Percentiles rank a stretch among this genome's conserved stretches.
These are phyloP conservation scores for Phycomyces blakesleeanus DNA, from an alignment of 192 early-diverging fungal genomes.

Conservation along the genomic window DNA sequence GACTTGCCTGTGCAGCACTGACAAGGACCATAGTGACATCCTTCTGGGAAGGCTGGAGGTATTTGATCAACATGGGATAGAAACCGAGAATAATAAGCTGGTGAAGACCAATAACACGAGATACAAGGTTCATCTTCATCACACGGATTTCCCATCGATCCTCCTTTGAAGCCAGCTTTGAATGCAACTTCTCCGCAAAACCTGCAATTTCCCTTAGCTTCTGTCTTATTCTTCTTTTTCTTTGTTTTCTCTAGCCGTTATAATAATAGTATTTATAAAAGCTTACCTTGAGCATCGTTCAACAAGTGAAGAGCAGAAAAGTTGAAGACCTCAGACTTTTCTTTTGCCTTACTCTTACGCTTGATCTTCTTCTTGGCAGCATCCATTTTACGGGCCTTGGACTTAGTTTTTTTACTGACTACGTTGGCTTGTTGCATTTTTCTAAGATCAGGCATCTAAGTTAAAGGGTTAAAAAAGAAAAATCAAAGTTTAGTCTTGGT, in stretches of 20 bases:
- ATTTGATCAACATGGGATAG: conserved; percentile 90
- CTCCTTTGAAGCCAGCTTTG: conserved; percentile 66
- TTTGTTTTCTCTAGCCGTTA: too few relatives aligned
- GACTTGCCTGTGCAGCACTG: conserved; percentile 84
- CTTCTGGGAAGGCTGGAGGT: conserved; percentile 92
- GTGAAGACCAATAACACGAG: conserved; percentile 93
- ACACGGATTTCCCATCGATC: conserved; percentile 91
- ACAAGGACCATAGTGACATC: conserved; percentile 94
- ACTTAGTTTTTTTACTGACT: conserved; percentile 86
- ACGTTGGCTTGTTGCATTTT: conserved; percentile 73
- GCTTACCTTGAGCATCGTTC: conserved; percentile 88
- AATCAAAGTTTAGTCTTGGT: not conserved
- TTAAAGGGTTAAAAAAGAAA: not conserved
- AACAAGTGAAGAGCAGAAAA: conserved; percentile 93
- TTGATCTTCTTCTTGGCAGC: conserved; percentile 72
- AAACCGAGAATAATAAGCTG: conserved; percentile 88
- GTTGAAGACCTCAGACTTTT: conserved; percentile 71
- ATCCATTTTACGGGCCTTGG: conserved; percentile 71
- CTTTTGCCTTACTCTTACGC: conserved; percentile 62
- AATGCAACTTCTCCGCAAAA: conserved; percentile 95
- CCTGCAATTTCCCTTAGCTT: conserved; percentile 31
- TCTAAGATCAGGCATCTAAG: conserved; percentile 58
- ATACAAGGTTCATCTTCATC: conserved; percentile 90
- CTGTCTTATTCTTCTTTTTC: not conserved
- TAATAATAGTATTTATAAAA: conserved; percentile 6